Base-by-base conservation (phyloP, 257 asterid species). In the Linderniella brevidens region DNA sequence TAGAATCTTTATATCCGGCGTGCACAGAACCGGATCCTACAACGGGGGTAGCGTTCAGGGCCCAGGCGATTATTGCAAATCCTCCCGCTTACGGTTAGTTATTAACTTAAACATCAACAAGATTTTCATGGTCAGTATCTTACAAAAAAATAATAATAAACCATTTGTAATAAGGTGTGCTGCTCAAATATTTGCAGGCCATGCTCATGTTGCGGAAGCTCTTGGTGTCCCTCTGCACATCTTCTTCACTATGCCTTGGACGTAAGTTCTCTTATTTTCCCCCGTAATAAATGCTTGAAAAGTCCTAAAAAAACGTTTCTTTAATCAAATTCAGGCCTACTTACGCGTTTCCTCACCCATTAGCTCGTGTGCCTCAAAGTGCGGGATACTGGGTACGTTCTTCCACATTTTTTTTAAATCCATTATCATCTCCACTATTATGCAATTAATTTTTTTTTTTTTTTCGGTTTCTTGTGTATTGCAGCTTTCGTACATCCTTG, bases 191-290 rank as follows among this genome's bases (percentile, higher is more conserved):
- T 62, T 58, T 29, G 55, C 85, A 90, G 96, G 99, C 48, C 96
- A 90, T 67, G 81, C 86, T 48, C 99, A 90, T 58, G 85, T 85
- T 49, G 99, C 99, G 61, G 99, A 90, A 71, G 82, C 99, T 58
- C 99, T 90, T 43, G 92, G 83, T 56, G 94, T 90, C 61, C 96
- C 96, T 40, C 61, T 90, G 58, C 99, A 90, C 78, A 90, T 90
- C 61, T 90, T 79, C 77, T 90, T 90, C 84, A 90, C 99, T 15
- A 90, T 90, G 99, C 99, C 99, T 59, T 90, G 99, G 99, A 90
- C 96, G 96, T 90, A 70, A 90, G 96, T 62, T 45, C 58, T 53
- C 1, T 5, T 9, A 17, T 18, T 44, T 44, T 13, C 48, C 19
- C 17, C 48, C 48, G 5, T n/a, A 44, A 11, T 14, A 11, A 2